phyloP scores from a whole-genome alignment of 495 filamentous ascomycete genomes.

The Aspergillus ellipticus region DNA sequence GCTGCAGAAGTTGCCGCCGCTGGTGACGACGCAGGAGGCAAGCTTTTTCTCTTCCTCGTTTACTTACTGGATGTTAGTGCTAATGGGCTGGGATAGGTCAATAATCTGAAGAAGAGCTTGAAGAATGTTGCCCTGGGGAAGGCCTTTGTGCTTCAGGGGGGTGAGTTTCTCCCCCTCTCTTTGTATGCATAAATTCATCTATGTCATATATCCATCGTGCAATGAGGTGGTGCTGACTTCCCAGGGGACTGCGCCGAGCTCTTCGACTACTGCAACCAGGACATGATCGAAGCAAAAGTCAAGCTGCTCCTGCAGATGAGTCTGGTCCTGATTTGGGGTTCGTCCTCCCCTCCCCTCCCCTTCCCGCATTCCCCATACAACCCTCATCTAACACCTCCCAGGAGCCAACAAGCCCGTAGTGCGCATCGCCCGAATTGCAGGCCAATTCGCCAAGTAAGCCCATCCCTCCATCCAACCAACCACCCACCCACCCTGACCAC shows the following conservation, averaged over 20 bases:
- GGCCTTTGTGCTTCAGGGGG: constrained; percentile 92
- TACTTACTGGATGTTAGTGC: constrained; percentile 1
- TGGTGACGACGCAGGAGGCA: constrained; percentile 80
- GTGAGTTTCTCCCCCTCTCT: constrained; percentile 19
- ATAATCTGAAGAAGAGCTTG: constrained; percentile 68
- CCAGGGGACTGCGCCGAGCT: constrained; percentile 89
- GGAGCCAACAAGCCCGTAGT: constrained; percentile 86
- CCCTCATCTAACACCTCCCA: constrained; percentile 7
- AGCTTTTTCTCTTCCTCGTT: too few species aligned
- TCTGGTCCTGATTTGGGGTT: constrained; percentile 83
- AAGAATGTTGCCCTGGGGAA: constrained; percentile 87
- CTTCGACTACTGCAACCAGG: constrained; percentile 91
- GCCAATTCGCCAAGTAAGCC: constrained; percentile 81
- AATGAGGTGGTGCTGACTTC: too few species aligned
- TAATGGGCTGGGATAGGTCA: constrained; percentile 55
- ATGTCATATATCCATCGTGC: too few species aligned
- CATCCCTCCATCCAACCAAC: neutral
- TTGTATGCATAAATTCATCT: neutral
- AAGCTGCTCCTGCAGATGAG: constrained; percentile 96
- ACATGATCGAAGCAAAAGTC: constrained; percentile 89
- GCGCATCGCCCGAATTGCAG: constrained; percentile 91
- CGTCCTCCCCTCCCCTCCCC: too few species aligned
- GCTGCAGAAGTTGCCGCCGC: constrained; percentile 73
- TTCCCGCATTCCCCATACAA: too few species aligned
- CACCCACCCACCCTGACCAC: constrained; percentile 6